phyloP scores from a whole-genome alignment of 1,284 basidiomycete genomes.

The Psilocybe mexicana region DNA sequence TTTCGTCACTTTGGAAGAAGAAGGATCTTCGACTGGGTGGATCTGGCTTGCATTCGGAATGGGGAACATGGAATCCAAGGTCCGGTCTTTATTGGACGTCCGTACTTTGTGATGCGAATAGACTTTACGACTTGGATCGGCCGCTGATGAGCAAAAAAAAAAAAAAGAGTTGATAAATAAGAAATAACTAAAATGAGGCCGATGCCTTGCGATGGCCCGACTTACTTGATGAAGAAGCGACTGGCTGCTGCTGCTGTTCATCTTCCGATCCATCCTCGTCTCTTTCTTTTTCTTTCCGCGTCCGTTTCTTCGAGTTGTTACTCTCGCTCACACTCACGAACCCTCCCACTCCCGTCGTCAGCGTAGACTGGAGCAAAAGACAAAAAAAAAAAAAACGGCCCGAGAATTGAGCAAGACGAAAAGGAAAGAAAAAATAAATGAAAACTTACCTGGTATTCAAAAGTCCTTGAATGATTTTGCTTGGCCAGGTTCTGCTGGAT shows the following conservation, averaged over 20 bases:
- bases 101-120: slow-evolving; percentile 91
- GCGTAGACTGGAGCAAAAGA: slow-evolving; percentile 50
- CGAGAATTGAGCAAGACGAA: too few relatives aligned
- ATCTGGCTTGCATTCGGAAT: slow-evolving; percentile 54
- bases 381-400: too few relatives aligned
- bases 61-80: slow-evolving; percentile 92
- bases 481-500: slow-evolving; percentile 69
- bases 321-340: slow-evolving; percentile 35
- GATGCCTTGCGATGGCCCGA: not conserved
- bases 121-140: slow-evolving; percentile 43
- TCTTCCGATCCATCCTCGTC: slow-evolving; percentile 31
- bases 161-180: not conserved
- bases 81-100: slow-evolving; percentile 85
- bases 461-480: slow-evolving; percentile 71
- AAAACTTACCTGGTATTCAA: slow-evolving; percentile 75
- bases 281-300: slow-evolving; percentile 41
- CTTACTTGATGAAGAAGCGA: slow-evolving; percentile 17
- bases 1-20: slow-evolving; percentile 8
- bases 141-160: not conserved
- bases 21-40: slow-evolving; percentile 16
- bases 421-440: not conserved
- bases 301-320: slow-evolving; percentile 35
- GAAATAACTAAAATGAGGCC: not conserved
- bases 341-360: slow-evolving; percentile 45
- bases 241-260: slow-evolving; percentile 25